phyloP scores from a whole-genome alignment of 139 green algal species.

The Chlamydomonas eustigma region DNA sequence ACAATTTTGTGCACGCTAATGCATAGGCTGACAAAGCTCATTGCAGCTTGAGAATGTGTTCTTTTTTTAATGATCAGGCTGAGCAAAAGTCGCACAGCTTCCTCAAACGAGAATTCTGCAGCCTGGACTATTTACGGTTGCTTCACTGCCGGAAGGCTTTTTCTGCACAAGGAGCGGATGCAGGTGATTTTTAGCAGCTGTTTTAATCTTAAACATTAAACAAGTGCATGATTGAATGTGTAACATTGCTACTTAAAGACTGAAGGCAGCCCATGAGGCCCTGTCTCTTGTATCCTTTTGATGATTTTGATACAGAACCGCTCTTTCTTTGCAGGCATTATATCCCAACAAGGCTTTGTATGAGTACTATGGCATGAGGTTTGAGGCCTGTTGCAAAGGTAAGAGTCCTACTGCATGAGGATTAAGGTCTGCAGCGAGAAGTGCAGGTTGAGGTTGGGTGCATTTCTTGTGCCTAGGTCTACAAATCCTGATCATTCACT shows the following conservation, averaged over 20 bases:
- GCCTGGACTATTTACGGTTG: neutral
- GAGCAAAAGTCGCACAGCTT: too few relatives aligned
- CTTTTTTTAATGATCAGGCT: too few relatives aligned
- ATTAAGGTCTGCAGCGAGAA: too few relatives aligned
- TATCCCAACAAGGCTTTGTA: neutral
- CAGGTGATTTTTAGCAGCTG: neutral
- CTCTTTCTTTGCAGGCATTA: too few relatives aligned
- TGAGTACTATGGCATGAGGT: slow-evolving; percentile 1
- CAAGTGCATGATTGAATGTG: neutral
- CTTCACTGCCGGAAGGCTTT: neutral
- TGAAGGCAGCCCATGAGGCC: neutral
- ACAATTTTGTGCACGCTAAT: too few relatives aligned
- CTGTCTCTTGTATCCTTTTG: neutral
- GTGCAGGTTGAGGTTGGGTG: too few relatives aligned
- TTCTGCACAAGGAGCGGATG: neutral
- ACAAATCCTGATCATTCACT: too few relatives aligned
- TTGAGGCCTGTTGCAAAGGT: slow-evolving; percentile 2
- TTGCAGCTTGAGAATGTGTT: too few relatives aligned
- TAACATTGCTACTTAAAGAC: neutral
- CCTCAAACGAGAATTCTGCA: too few relatives aligned
- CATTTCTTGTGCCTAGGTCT: too few relatives aligned
- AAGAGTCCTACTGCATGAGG: too few relatives aligned
- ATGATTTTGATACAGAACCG: neutral
- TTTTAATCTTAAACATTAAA: neutral
- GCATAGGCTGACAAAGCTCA: too few relatives aligned